Evolutionary conservation across 1,139 yeast genomes (phyloP), one percentile per base, ranked within the genome.

Genomic region (Arxiozyma telluris): DNA sequence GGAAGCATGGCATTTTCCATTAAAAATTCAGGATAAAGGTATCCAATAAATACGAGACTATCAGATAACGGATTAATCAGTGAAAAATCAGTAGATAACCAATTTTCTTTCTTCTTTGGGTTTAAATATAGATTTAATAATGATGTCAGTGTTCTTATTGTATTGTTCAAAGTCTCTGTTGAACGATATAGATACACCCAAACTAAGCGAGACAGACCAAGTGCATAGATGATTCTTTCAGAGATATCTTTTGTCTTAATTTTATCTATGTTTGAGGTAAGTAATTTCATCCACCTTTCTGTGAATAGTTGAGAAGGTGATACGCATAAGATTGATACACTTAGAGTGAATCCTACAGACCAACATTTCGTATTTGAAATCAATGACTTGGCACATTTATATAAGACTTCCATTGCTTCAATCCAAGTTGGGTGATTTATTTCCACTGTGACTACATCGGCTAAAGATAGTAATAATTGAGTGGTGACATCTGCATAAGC

Each of bases 381-480:
- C 46, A 78, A 62, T 50, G 73, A 69, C 15, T 67, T 71, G 39
- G 76, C 68, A 1, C 85, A 81, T 55, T 78, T 78, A 17, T 77
- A 70, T 65, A 79, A 85, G 2, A 90, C 79, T 41, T 79, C 80
- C 53, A 89, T 79, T 0, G 96, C 94, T 51, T 83, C 87, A 0
- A 85, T 84, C 99, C 98, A 94, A 0, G 87, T 82, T 2, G 98
- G 98, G 68, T 90, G 96, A 64, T 94, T 93, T 0, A 90, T 90
- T 67, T 94, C 99, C 0, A 97, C 98, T 0, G 97, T 88, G 41
- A 91, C 77, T 1, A 81, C 76, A 21, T 89, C 94, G 0, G 97
- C 96, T 45, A 93, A 71, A 0, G 98, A 96, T 47, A 88, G 71
- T 3, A 94, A 71, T 44, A 94, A 76, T 56, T 81, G 84, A 53